These are phyloP conservation scores for Yamadazyma kanchanaburiensis DNA, from an alignment of 1,139 yeast species.

Conservation along the genomic window DNA sequence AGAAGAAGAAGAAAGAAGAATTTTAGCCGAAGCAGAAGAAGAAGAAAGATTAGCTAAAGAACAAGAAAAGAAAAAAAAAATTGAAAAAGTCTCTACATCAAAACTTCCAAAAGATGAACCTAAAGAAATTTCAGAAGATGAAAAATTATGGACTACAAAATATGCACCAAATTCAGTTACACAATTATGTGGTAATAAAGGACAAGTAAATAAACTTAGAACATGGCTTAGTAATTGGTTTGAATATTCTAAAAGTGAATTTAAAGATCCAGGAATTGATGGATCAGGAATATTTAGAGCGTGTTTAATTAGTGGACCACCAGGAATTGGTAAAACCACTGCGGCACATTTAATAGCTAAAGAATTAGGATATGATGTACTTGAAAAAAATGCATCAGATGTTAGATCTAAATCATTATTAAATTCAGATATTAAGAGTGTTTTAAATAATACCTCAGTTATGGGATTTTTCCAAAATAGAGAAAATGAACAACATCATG, in stretches of 20 bases:
- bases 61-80: constrained; percentile 15
- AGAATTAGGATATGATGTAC: constrained; percentile 63
- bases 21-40: constrained; percentile 46
- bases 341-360: constrained; percentile 75
- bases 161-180: constrained; percentile 77
- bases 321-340: constrained; percentile 81
- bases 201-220: constrained; percentile 60
- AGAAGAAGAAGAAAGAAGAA: constrained; percentile 58
- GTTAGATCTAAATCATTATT: constrained; percentile 80
- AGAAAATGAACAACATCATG: constrained; percentile 19
- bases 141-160: constrained; percentile 85
- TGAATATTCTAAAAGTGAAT: constrained; percentile 49
- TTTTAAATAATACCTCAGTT: constrained; percentile 78
- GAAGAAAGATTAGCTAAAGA: constrained; percentile 15
- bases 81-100: constrained; percentile 20
- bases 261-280: constrained; percentile 54
- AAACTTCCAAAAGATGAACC: constrained; percentile 6
- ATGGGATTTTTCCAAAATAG: constrained; percentile 65
- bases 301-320: constrained; percentile 81
- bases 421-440: constrained; percentile 64
- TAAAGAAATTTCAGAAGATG: constrained; percentile 39
- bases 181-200: constrained; percentile 91
- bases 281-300: constrained; percentile 74
- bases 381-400: constrained; percentile 84
- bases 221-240: constrained; percentile 84